Evolutionary conservation across 2,329 filamentous ascomycete genomes (phyloP), one percentile per base, ranked within the genome.

Genomic region (Alternaria metachromatica): DNA sequence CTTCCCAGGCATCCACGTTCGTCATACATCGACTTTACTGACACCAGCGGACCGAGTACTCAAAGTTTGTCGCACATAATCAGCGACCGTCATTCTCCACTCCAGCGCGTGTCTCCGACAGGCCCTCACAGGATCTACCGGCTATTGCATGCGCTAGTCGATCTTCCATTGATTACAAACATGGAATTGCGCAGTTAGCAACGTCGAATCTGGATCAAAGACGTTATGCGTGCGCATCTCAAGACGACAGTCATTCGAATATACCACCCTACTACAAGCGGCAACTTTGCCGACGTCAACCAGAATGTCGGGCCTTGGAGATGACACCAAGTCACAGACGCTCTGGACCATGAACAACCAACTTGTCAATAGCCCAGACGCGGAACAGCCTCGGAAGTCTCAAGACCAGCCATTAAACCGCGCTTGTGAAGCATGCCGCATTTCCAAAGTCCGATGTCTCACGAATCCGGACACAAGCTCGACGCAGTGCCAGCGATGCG

Each of bases 381-480:
- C 58, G 10, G 66, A 69, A 10, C 62, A 55, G 30, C n/a, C 65
- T 5, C 73, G 65, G 58, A 76, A 73, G 55, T 37, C 69, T 5
- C 56, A 67, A 41, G 76, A 78, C 1, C 74, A 75, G 41, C 72
- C 76, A 30, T 53, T 80, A 37, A 80, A 80, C 54, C 69, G 77
- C 57, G 77, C 78, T 11, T 80, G 77, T 59, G 78, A 80, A 62
- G 70, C 77, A 54, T 80, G 78, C 58, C 73, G 78, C 26, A 62
- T 75, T 7, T 79, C 77, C 10, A 80, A 79, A 67, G 72, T 80
- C 8, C 76, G 78, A 15, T 80, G 78, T 62, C 60, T 79, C 30
- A 57, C 72, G 11, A 72, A 75, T 20, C 67, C 74, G 9, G 70
- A 69, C 33, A 63, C 71, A 57, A 64, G 56, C 41, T 76, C 74